Conservation (phyloP, 257 asterid genomes). For the Solanum corneliomulleri region DNA sequence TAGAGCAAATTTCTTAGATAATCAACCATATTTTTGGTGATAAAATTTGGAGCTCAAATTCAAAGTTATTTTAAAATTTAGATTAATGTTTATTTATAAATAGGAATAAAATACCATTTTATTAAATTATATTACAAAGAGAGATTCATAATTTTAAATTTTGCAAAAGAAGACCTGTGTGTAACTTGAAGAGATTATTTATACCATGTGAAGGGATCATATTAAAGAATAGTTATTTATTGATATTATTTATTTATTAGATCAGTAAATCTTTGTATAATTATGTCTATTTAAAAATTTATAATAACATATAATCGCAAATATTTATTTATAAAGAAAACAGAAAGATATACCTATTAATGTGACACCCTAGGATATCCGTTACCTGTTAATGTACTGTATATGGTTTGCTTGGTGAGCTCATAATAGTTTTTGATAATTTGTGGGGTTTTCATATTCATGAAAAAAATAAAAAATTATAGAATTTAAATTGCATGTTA, state of each 20-base stretch:
- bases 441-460: neutral
- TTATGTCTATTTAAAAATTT: neutral
- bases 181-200: neutral
- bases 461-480: neutral
- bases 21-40: too few species aligned
- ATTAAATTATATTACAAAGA: neutral
- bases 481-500: neutral
- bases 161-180: fast-evolving
- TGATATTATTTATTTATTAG: neutral
- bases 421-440: neutral
- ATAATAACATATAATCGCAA: neutral
- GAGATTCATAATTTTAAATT: neutral
- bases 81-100: neutral
- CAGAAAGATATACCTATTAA: neutral
- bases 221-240: neutral
- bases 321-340: neutral
- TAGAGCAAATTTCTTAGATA: too few species aligned
- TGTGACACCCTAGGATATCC: fast-evolving
- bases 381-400: neutral
- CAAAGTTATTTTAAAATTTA: too few species aligned
- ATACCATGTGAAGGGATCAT: neutral
- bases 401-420: neutral
- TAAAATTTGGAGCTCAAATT: neutral
- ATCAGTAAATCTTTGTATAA: neutral
- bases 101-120: neutral